These are phyloP conservation scores for Leccinum broughii DNA, from an alignment of 768 basidiomycete species.

Conservation along the genomic window DNA sequence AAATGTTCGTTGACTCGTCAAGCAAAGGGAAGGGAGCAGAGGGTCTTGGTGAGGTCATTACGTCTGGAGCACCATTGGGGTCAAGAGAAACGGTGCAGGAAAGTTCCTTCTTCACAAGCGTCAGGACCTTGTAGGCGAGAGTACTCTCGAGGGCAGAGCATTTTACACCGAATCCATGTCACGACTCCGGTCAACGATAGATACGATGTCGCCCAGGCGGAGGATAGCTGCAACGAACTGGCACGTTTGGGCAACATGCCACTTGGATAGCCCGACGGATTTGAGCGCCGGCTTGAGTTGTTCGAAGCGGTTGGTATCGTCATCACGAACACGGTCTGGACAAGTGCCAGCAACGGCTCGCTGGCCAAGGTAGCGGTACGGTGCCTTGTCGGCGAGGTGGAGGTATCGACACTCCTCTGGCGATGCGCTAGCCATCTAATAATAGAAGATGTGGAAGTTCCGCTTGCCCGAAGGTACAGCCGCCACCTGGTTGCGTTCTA, in stretches of 20 bases:
- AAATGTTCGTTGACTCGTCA: constrained; percentile 92
- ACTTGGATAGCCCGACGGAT: constrained; percentile 88
- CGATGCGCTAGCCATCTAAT: constrained; percentile 88
- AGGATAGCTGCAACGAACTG: constrained; percentile 95
- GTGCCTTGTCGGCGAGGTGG: constrained; percentile 49
- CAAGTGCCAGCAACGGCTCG: too few relatives aligned
- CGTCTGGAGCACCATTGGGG: constrained; percentile 88
- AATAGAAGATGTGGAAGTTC: constrained; percentile 98
- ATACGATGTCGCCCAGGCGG: constrained; percentile 95
- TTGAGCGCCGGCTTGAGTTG: constrained; percentile 94
- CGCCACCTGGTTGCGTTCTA: constrained; percentile 81
- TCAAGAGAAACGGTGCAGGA: constrained; percentile 91
- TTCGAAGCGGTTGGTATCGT: too few relatives aligned
- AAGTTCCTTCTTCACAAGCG: constrained; percentile 92
- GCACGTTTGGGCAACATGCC: constrained; percentile 93
- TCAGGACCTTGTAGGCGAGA: constrained; percentile 82
- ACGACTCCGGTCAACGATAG: constrained; percentile 74
- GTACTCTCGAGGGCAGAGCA: constrained; percentile 71
- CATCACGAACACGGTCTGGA: too few relatives aligned
- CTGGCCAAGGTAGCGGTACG: too few relatives aligned
- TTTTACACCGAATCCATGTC: constrained; percentile 88
- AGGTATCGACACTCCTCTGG: constrained; percentile 87
- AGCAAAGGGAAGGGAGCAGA: constrained; percentile 92
- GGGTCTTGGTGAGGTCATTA: constrained; percentile 90
- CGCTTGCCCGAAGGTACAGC: constrained; percentile 88